phyloP scores from a whole-genome alignment of 495 filamentous ascomycete genomes.

The Astrothelium macrocarpum region DNA sequence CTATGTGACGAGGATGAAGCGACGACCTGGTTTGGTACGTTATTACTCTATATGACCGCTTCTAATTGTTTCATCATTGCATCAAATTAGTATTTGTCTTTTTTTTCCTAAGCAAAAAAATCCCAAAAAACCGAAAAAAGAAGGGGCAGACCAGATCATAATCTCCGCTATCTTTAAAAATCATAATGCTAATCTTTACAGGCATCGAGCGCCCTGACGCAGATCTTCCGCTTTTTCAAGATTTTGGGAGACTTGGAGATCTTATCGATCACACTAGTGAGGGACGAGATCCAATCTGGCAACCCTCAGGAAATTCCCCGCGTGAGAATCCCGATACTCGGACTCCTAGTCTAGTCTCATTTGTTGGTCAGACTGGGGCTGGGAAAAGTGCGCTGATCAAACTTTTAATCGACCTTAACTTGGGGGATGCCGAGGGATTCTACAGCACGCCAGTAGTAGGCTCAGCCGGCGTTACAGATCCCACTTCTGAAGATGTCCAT shows the following conservation, averaged over 20 bases:
- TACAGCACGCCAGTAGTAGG: conserved; percentile 30
- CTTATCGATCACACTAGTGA: conserved; percentile 15
- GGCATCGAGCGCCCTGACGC: conserved; percentile 17
- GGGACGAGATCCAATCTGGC: not conserved
- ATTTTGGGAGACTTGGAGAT: conserved; percentile 20
- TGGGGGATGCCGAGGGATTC: conserved; percentile 12
- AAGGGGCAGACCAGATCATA: not conserved
- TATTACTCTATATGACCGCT: not conserved
- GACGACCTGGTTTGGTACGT: conserved; percentile 19
- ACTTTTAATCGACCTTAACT: conserved; percentile 37
- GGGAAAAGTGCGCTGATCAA: conserved; percentile 52
- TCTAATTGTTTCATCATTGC: not conserved
- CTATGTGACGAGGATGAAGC: conserved; percentile 20
- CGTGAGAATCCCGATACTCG: conserved; percentile 11
- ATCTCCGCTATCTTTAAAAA: not conserved
- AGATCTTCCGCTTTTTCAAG: conserved; percentile 17
- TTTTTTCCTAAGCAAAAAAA: too few relatives aligned
- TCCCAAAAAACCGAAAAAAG: too few relatives aligned
- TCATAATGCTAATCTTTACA: not conserved
- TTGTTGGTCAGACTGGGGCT: conserved; percentile 41
- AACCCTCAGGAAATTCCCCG: conserved; percentile 3
- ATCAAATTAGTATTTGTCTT: not conserved
- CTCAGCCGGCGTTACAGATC: conserved; percentile 32
- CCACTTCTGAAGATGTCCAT: conserved; percentile 56
- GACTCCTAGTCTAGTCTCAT: conserved; percentile 34